These are phyloP conservation scores for Microbotryum intermedium DNA, from an alignment of 1,284 basidiomycete species.

Conservation along the genomic window DNA sequence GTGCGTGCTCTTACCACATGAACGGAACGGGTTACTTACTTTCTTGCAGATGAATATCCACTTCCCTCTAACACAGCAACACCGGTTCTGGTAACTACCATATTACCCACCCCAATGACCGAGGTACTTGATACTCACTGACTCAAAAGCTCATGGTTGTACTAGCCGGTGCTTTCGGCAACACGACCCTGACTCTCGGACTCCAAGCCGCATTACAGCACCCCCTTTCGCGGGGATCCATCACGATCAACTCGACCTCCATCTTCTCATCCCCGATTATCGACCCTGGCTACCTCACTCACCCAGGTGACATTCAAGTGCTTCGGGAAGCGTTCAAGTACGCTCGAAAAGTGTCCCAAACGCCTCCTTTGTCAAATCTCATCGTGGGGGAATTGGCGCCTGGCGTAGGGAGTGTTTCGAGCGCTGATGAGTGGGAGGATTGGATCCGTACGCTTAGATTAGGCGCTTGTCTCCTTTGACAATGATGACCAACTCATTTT, in stretches of 20 bases:
- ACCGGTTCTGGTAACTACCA: conserved; percentile 40
- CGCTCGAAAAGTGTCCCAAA: conserved; percentile 32
- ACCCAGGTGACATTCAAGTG: conserved; percentile 46
- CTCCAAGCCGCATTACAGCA: conserved; percentile 62
- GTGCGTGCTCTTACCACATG: background rate
- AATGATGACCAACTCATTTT: background rate
- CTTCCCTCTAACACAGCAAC: conserved; percentile 32
- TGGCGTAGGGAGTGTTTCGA: conserved; percentile 3
- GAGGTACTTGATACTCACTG: no score
- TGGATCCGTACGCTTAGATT: conserved; percentile 16
- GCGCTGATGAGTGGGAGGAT: conserved; percentile 23
- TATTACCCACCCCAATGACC: no score
- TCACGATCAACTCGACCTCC: conserved; percentile 49
- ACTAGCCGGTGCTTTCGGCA: conserved; percentile 29
- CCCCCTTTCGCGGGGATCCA: conserved; percentile 47
- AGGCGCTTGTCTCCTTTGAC: background rate
- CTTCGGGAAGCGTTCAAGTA: conserved; percentile 55
- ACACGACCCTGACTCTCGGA: conserved; percentile 40
- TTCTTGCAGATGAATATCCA: background rate
- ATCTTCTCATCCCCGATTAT: conserved; percentile 53
- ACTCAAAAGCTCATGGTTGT: background rate
- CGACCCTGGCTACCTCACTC: conserved; percentile 53
- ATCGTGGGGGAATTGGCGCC: conserved; percentile 28
- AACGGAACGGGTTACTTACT: background rate
- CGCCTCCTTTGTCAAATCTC: conserved; percentile 26